Evolutionary conservation across 192 early-diverging fungal genomes (phyloP), one percentile per base, ranked within the genome.

Genomic region (Mortierella antarctica): DNA sequence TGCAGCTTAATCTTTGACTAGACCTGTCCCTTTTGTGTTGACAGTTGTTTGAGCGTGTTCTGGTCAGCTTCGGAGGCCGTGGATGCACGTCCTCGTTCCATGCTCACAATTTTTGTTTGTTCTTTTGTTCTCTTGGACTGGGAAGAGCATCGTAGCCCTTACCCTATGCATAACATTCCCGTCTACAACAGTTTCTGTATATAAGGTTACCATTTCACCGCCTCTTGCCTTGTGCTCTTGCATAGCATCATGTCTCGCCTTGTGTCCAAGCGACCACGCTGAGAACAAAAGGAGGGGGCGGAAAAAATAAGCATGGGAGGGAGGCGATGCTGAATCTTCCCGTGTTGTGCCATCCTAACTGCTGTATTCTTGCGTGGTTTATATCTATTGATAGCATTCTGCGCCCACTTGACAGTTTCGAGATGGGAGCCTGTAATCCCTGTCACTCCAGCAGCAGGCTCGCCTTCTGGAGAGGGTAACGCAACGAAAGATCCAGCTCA

Each of bases 371-470:
- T 41, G n/a, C 8, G 31, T 31, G 14, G 12, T 49, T 67, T 23
- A 5, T 46, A 5, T 70, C 53, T 71, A 67, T 80, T 61, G 18
- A 63, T 80, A 80, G 77, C 77, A 50, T 80, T 80, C 49, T 80
- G 64, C 21, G 72, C 77, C 13, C 77, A 80, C 31, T 55, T 80
- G 7, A 80, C 65, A 5, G 65, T 72, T 10, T 68, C 77, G 12
- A 63, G 77, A 11, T 80, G 77, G 77, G 77, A 80, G 50, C 58
- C 77, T 18, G 3, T 45, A 21, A 0, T 44, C 9, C n/a, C 64
- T 45, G 42, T 17, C 7, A 14, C 65, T 1, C 31, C 17, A 8
- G 54, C 54, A 39, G 13, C 62, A 52, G 6, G 31, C 23, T 49
- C 47, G 12, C 39, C 61, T 13, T 17, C 47, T 17, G 49, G 52